Percentiles rank a stretch among this genome's conserved stretches.
Conservation (phyloP, 805 yeast genomes). For the Debaryomyces prosopidis region DNA sequence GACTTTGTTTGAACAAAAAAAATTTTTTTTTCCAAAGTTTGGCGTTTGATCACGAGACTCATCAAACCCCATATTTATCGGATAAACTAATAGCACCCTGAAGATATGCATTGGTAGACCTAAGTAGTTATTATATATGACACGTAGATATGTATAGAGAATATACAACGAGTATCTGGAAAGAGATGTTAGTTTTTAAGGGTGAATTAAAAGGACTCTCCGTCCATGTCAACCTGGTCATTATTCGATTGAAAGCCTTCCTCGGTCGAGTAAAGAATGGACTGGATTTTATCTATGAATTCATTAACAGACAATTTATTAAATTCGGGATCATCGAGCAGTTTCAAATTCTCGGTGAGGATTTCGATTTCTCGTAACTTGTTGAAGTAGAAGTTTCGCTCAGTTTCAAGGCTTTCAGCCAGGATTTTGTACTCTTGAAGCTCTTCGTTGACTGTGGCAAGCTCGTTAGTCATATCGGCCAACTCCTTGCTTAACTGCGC, state of each 20-base stretch:
- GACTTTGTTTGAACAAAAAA: background rate
- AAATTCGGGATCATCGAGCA: conserved; percentile 26
- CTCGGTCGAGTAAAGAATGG: conserved; percentile 74
- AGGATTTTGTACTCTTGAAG: conserved; percentile 56
- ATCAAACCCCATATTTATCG: background rate
- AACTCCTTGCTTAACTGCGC: conserved; percentile 36
- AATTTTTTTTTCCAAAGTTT: background rate
- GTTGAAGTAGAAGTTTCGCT: conserved; percentile 87
- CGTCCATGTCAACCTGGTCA: conserved; percentile 13
- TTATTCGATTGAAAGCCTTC: conserved; percentile 69
- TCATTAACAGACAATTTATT: conserved; percentile 25
- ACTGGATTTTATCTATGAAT: conserved; percentile 59
- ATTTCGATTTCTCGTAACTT: conserved; percentile 89
- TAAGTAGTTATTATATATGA: background rate
- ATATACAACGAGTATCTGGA: background rate
- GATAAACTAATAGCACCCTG: background rate
- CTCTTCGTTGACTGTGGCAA: conserved; percentile 49
- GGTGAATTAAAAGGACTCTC: conserved; percentile 13
- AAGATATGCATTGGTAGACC: background rate
- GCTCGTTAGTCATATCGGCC: conserved; percentile 41
- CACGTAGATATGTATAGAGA: background rate
- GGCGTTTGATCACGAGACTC: background rate
- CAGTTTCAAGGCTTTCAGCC: conserved; percentile 70
- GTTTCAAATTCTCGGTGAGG: conserved; percentile 56
- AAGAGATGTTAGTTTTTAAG: background rate